phyloP scores from a whole-genome alignment of 2,329 filamentous ascomycete species.

The Fusarium cyanostomum region DNA sequence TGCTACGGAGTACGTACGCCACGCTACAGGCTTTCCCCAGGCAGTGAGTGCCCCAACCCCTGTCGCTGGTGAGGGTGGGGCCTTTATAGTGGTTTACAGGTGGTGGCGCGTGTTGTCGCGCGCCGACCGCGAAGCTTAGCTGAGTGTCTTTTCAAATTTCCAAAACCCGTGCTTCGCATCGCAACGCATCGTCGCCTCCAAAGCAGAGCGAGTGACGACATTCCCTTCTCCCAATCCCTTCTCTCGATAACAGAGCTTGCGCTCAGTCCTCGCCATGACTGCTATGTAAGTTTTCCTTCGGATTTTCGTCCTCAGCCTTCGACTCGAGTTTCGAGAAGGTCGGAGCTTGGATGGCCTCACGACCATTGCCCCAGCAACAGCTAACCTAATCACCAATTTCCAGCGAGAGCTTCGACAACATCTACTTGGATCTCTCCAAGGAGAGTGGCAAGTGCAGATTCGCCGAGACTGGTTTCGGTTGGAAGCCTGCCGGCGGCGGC shows the following conservation, averaged over 20 bases:
- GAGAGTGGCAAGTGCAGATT: constrained; percentile 93
- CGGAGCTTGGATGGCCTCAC: not conserved
- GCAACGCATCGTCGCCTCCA: constrained; percentile 15
- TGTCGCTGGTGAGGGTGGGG: constrained; percentile 8
- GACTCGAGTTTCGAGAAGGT: not conserved
- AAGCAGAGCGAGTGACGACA: constrained; percentile 11
- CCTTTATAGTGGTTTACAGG: constrained; percentile 35
- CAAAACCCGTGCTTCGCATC: constrained; percentile 25
- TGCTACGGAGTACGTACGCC: constrained; percentile 16
- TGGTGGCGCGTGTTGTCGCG: constrained; percentile 31
- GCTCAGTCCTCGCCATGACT: constrained; percentile 45
- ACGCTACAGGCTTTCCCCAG: not conserved
- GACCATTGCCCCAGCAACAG: constrained; percentile 21
- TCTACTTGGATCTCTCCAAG: constrained; percentile 95
- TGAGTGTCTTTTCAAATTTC: constrained; percentile 34
- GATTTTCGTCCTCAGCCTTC: not conserved
- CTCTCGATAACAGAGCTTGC: constrained; percentile 2
- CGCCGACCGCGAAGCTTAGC: constrained; percentile 27
- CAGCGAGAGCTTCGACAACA: constrained; percentile 95
- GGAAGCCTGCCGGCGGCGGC: constrained; percentile 88
- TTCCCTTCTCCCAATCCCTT: not conserved
- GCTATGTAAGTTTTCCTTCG: constrained; percentile 48
- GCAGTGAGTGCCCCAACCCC: not conserved
- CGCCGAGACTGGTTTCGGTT: constrained; percentile 92
- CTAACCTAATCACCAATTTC: constrained; percentile 17